Base-by-base conservation (phyloP, 2,329 filamentous ascomycete species). In the Aschersonia sp. region DNA sequence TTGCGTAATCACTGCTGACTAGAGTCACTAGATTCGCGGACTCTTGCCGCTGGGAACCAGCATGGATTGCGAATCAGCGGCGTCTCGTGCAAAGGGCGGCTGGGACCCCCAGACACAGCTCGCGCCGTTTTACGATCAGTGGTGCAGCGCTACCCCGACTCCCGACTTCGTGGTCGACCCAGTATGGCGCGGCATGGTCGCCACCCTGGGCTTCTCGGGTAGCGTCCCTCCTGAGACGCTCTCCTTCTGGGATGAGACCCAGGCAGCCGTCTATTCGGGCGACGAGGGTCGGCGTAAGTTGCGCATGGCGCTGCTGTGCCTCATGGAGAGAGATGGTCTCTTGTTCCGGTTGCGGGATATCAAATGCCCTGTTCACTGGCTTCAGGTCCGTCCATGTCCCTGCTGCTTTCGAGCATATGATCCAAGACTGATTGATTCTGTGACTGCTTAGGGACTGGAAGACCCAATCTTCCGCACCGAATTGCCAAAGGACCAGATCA, bases 321-420 rank as follows among this genome's bases (percentile, higher is more conserved):
- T 76, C 6, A 45, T 70, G 10, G 67, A 71, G 49, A 58, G 73
- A 37, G 72, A 76, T 47, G 67, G 72, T 1, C 60, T 76, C 5
- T 54, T 72, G 6, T 50, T 64, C n/a, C 62, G 73, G 9, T 48
- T 75, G 39, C 51, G 61, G 22, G 67, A 75, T 50, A 56, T 76
- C 49, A 66, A 60, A 49, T 76, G 72, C 48, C 72, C 72, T 2
- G 69, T 76, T 7, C 64, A 70, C 48, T 76, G 72, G 73, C 59
- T 75, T 12, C 71, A 74, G 56, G 70, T 73, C 59, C 22, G 32
- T 41, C 22, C 22, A 22, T 22, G 22, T 22, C 22, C 22, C 22
- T 22, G 22, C 22, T 22, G 22, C 22, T 22, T 22, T 22, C 22
- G 22, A 22, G 22, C 22, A 22, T 22, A 22, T 22, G 22, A 22